These are phyloP conservation scores for Talaromyces adpressus DNA, from an alignment of 495 filamentous ascomycete genomes.

Conservation along the genomic window DNA sequence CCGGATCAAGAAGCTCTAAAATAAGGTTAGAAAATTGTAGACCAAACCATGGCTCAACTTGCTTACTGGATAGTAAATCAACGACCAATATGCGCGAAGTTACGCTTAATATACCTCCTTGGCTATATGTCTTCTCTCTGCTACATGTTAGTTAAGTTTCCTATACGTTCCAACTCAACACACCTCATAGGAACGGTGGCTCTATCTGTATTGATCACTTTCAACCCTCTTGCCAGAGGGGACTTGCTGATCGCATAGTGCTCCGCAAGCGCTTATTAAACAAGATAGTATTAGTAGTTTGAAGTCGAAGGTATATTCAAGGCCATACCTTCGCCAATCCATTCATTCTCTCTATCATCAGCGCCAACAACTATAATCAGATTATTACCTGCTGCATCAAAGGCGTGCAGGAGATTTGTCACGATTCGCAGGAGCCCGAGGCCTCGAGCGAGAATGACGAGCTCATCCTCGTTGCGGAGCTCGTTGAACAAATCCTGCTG, in stretches of 20 bases:
- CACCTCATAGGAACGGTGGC: slow-evolving; percentile 72
- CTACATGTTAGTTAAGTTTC: slow-evolving; percentile 12
- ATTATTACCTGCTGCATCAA: slow-evolving; percentile 93
- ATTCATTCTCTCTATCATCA: slow-evolving; percentile 86
- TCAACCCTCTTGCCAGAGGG: slow-evolving; percentile 74
- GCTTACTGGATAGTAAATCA: slow-evolving; percentile 71
- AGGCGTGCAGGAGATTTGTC: slow-evolving; percentile 91
- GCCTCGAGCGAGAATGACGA: slow-evolving; percentile 84
- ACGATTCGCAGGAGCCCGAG: slow-evolving; percentile 84
- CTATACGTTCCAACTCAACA: slow-evolving; percentile 3
- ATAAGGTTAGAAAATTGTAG: slow-evolving; percentile 13
- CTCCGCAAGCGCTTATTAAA: slow-evolving; percentile 67
- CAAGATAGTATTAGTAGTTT: neutral
- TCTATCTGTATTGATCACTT: slow-evolving; percentile 87
- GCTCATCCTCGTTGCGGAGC: slow-evolving; percentile 84
- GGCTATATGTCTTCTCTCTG: slow-evolving; percentile 81
- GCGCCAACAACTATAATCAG: slow-evolving; percentile 85
- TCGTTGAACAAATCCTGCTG: slow-evolving; percentile 90
- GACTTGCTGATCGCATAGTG: slow-evolving; percentile 79
- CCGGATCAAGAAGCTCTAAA: slow-evolving; percentile 62
- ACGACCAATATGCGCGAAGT: slow-evolving; percentile 93
- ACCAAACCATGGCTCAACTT: neutral
- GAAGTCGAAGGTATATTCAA: neutral
- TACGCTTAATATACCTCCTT: slow-evolving; percentile 90
- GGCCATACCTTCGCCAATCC: slow-evolving; percentile 72